Evolutionary conservation across 805 yeast species (phyloP).

Genomic region (Brettanomyces anomalus): DNA sequence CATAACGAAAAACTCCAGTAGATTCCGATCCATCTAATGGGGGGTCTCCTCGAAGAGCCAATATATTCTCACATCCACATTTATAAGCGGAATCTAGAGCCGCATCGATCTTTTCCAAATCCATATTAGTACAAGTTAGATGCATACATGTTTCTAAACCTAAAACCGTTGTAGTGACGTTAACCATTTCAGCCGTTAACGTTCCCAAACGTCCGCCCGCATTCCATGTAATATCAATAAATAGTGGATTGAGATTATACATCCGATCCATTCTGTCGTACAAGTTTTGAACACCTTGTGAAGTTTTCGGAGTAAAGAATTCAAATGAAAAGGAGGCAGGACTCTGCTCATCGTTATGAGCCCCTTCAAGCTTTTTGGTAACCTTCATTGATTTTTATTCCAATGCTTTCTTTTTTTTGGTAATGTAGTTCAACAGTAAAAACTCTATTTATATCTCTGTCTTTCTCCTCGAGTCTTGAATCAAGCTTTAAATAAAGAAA

Average conservation of each 20-base stretch:
- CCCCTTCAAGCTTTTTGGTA: slow-evolving; percentile 34
- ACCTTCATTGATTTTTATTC: slow-evolving; percentile 29
- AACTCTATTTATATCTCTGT: not conserved
- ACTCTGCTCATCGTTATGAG: slow-evolving; percentile 24
- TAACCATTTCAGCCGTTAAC: slow-evolving; percentile 84
- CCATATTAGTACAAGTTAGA: slow-evolving; percentile 94
- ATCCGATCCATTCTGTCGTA: slow-evolving; percentile 97
- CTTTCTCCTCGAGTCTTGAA: not conserved
- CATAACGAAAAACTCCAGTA: slow-evolving; percentile 79
- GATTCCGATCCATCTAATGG: slow-evolving; percentile 69
- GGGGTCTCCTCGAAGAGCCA: slow-evolving; percentile 94
- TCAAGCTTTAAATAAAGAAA: no score
- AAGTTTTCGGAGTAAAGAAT: slow-evolving; percentile 94
- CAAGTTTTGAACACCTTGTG: slow-evolving; percentile 92
- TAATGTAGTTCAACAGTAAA: no score
- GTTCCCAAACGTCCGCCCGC: slow-evolving; percentile 89
- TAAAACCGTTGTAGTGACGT: slow-evolving; percentile 79
- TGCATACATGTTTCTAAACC: slow-evolving; percentile 98
- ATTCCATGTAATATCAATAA: slow-evolving; percentile 96
- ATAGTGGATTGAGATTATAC: slow-evolving; percentile 85
- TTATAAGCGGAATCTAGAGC: slow-evolving; percentile 80
- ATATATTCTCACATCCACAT: slow-evolving; percentile 90
- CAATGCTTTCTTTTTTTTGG: no score
- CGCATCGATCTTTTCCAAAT: slow-evolving; percentile 64
- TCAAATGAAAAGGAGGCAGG: slow-evolving; percentile 86